Evolutionary conservation across 73 alveolate genomes (phyloP).

Genomic region (Breviolum minutum): DNA sequence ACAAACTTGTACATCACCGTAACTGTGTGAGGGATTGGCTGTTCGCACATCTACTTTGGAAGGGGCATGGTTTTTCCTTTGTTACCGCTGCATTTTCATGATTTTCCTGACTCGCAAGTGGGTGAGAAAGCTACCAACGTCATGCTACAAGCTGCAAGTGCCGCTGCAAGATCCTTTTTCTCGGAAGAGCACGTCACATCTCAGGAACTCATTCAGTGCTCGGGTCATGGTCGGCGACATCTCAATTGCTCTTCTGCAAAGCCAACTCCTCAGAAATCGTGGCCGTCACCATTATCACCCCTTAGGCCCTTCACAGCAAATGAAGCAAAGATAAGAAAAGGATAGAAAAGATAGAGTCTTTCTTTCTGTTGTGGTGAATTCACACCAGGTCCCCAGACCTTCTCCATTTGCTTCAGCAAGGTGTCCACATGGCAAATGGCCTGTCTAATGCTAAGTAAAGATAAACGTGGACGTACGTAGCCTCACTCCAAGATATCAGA

Average conservation of each 20-base stretch:
- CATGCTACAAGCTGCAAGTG: not conserved
- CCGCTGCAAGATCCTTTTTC: not conserved
- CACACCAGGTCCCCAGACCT: not conserved
- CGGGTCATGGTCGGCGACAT: constrained; percentile 22
- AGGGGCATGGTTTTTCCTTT: no score
- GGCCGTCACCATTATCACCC: not conserved
- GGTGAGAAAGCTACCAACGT: no score
- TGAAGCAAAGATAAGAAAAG: no score
- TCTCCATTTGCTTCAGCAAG: constrained; percentile 92
- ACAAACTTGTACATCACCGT: no score
- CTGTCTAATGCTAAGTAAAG: not conserved
- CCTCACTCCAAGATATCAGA: not conserved
- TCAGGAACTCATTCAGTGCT: not conserved
- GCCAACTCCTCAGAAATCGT: constrained; percentile 7
- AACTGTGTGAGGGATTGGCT: no score
- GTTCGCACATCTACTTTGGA: no score
- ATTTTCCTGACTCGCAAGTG: no score
- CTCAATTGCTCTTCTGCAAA: constrained; percentile 51
- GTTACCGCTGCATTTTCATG: no score
- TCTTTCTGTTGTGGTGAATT: not conserved
- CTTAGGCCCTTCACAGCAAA: not conserved
- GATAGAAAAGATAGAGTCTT: not conserved
- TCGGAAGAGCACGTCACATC: constrained; percentile 40
- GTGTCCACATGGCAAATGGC: constrained; percentile 84
- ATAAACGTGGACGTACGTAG: not conserved